Evolutionary conservation across 805 yeast species (phyloP), one percentile per base, ranked within the genome.

Genomic region (Brettanomyces nanus): DNA sequence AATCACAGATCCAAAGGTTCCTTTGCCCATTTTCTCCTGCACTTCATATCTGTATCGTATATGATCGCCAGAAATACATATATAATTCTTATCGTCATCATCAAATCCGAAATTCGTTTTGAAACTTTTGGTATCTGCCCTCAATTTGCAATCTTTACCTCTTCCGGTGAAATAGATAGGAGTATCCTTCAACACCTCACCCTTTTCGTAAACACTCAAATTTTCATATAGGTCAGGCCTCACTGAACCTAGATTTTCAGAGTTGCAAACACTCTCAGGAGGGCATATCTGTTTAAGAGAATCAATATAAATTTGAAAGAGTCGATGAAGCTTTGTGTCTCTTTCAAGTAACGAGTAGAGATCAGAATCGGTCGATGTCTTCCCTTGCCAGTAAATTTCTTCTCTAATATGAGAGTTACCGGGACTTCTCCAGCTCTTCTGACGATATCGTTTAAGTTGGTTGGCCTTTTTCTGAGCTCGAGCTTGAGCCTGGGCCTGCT

Each of bases 1-100:
- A 5, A 82, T 62, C 2, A 86, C 95, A 37, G 75, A 76, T 0
- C 95, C 95, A 63, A 85, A 85, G 31, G 89, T 77, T 6, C 95
- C 95, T 35, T 71, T 73, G 0, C 95, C 95, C 9, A 85, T 65
- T 1, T 65, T 56, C 2, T 65, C 56, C 17, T 72, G 36, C 4
- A 85, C 75, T 46, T 82, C 77, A 52, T 80, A 86, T 21, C 94
- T 60, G 54, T 77, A 85, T 38, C 80, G 80, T 31, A 85, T 71
- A 45, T 85, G 95, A 52, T 85, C 95, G 9, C 80, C 75, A 1
- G 55, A 52, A 0, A 64, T 49, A 1, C 74, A 63, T 5, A 63
- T 61, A 49, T 82, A 79, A 50, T 84, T 82, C 3, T 85, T 82
- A 10, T 71, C 60, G 9, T 56, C 54, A 51, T 85, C 92, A 52